Base-by-base conservation (phyloP, 495 filamentous ascomycete genomes). In the Pyrenula massariospora region DNA sequence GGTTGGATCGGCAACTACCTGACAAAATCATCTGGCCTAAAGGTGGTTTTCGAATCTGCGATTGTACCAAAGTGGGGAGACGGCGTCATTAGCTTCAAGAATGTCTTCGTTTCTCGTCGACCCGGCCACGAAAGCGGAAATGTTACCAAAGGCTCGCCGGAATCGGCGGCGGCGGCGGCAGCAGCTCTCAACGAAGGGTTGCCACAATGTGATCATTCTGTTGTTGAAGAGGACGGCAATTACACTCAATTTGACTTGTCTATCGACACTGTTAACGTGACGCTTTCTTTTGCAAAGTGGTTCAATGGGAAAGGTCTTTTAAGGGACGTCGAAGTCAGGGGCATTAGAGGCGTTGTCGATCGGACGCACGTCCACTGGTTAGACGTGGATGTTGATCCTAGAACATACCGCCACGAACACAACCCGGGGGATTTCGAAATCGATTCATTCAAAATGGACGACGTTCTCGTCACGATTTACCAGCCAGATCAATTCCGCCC, bases 171-270 rank as follows among this genome's bases (percentile, higher is more conserved):
- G 2, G 91, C 91, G 0, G 91, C 85, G 1, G 93, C 91, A 1
- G 90, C 88, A 0, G 84, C 88, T 1, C 85, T 84, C 24, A 58
- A 52, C 31, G 69, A 66, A 19, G 50, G 54, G 53, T 58, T 58
- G 42, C 65, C 58, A 22, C 62, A 58, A 51, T 56, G 59, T 47
- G 15, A 47, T 42, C 50, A 31, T 11, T 47, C 55, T 3, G 49
- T 11, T 11, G 80, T 83, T 56, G 87, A 88, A 55, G 92, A 96
- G 62, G 91, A 97, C 66, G 88, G 85, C 3, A 97, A 97, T 60
- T 97, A 96, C 66, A 96, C 91, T 0, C 93, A 98, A 62, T 98
- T 97, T 63, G 93, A 98, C 62, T 67, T 97, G 12, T 95, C 94
- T 0, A 87, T 98, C 53, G 88, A 95, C 56, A 92, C 88, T 0